Conservation (phyloP, 768 basidiomycete species). For the Pleurotus citrinopileatus region DNA sequence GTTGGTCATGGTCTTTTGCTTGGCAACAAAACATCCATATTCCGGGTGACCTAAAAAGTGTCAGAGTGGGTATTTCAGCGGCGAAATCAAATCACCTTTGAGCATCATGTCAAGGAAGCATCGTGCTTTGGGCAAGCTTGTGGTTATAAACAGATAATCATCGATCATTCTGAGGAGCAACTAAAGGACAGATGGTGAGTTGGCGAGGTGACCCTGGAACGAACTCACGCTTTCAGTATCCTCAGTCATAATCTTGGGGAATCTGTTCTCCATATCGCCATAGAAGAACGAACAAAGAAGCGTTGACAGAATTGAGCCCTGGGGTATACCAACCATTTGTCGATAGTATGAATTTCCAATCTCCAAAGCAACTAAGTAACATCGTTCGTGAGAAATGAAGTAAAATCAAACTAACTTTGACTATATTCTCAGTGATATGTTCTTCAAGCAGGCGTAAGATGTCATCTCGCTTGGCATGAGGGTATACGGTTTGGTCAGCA, state of each 20-base stretch:
- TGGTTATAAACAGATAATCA: slow-evolving; percentile 90
- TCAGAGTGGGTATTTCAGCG: background rate
- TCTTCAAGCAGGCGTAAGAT: slow-evolving; percentile 78
- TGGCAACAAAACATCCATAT: slow-evolving; percentile 89
- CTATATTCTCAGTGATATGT: slow-evolving; percentile 90
- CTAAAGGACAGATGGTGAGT: background rate
- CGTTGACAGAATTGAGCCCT: slow-evolving; percentile 94
- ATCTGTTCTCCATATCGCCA: slow-evolving; percentile 76
- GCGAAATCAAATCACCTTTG: slow-evolving; percentile 39
- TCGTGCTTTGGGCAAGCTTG: slow-evolving; percentile 53
- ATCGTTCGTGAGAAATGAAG: background rate
- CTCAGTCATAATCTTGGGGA: slow-evolving; percentile 46
- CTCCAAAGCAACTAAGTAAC: slow-evolving; percentile 32
- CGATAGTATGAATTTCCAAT: slow-evolving; percentile 80
- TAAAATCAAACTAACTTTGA: slow-evolving; percentile 54
- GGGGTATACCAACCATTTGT: slow-evolving; percentile 94
- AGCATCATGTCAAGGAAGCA: slow-evolving; percentile 77
- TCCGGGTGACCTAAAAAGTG: slow-evolving; percentile 72
- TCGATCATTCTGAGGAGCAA: slow-evolving; percentile 85
- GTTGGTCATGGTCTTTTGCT: slow-evolving; percentile 86
- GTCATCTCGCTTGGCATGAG: slow-evolving; percentile 47
- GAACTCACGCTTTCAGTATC: slow-evolving; percentile 61
- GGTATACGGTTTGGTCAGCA: slow-evolving; percentile 74
- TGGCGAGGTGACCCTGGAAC: background rate
- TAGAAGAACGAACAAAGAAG: slow-evolving; percentile 95